Base-by-base conservation (phyloP, 2,329 filamentous ascomycete species). In the Nemania abortiva region DNA sequence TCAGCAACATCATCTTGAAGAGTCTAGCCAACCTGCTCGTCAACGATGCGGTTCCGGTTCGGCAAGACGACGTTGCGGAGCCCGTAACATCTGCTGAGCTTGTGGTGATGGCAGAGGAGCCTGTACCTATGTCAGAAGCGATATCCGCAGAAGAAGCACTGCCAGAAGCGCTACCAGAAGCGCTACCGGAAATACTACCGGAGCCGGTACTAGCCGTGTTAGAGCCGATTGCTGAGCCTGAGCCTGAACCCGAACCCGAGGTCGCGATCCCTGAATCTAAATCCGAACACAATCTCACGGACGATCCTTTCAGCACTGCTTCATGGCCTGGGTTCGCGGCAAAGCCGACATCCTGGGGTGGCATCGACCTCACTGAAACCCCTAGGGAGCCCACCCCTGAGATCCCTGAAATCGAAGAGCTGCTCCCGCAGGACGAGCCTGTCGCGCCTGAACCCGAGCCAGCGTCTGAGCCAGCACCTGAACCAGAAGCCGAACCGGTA, bases 1-100 rank as follows among this genome's bases (percentile, higher is more conserved):
- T 70, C 37, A 71, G 63, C 52, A 69, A 71, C 9, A 66, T 71
- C 27, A 56, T 71, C 53, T 27, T 71, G 63, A 71, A 67, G 60
- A 63, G 42, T 37, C 57, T 71, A 15, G 66, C 69, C 39, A 56
- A 58, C 7, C 6, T 71, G 18, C 69, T 71, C 10, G 5, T 65
- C 20, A 68, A 56, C 53, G 57, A 63, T 3, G 29, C 13, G 24
- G 53, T 27, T 31, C 47, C 61, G 4, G 24, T n/a, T 24, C 45
- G 34, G 6, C 31, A 45, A 53, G 58, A 66, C 20, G 18, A 45
- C 10, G 27, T 37, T 3, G 49, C 47, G 22, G 7, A 50, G 7
- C 20, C 69, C 10, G 29, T 13, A 20, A 27, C 37, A 20, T 27
- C 65, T 18, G 29, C 60, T 6, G 53, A 62, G 37, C 65, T 53